Base-by-base conservation (phyloP, 352 stramenopile genomes). In the Blastocystis sp. region DNA sequence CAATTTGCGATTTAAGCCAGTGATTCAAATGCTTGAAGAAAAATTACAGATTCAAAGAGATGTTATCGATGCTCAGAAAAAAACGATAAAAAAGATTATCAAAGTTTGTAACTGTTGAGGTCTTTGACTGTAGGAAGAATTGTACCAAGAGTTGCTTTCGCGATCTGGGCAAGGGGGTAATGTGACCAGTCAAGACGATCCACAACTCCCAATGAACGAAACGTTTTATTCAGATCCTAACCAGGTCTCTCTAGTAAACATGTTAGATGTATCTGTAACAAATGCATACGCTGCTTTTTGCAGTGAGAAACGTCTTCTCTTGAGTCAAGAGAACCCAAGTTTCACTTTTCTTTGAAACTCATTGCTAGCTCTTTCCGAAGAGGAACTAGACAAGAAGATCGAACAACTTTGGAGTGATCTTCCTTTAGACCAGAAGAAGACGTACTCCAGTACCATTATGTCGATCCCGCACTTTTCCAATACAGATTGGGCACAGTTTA, bases 81-180 rank as follows among this genome's bases (percentile, higher is more conserved):
- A 85, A 5, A 26, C 30, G 20, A 85, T 85, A 37, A 85, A 85
- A 43, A 26, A 13, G 3, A 85, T 85, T 85, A 85, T 85, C 47
- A 26, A 43, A 37, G 73, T 85, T 34, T 54, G 56, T 66, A 13
- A 5, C 59, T 47, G 11, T 78, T 11, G 30, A 24, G 2, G 2
- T 59, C 5, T 66, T n/a, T 85, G 65, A 69, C 68, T 18, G 4
- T n/a, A 65, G 50, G 26, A 85, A 20, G 50, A 65, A 50, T 50
- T 30, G 39, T 66, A 45, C 20, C 47, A 85, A 45, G 73, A 85
- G 34, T 37, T 64, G 26, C 13, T 73, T 26, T 50, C 30, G 20
- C 50, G 50, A 13, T 59, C 50, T n/a, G 20, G 20, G 20, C 39
- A 9, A 20, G 63, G 47, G n/a, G 50, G n/a, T 13, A 16, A 20